phyloP scores from a whole-genome alignment of 345 rosid species.

The Brassica nigra region DNA sequence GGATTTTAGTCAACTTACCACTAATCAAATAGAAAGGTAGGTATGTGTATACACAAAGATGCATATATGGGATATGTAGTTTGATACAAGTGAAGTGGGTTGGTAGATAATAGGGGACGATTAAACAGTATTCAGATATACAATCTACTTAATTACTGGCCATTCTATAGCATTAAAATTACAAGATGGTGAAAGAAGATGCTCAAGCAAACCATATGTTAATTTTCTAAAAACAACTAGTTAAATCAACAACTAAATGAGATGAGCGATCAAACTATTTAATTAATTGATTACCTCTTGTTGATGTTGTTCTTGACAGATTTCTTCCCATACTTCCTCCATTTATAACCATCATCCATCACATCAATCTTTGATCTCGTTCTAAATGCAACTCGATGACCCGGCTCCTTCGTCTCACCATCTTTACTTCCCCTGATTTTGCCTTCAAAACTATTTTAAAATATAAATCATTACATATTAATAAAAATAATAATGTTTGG shows the following conservation, averaged over 20 bases:
- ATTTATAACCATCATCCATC: constrained; percentile 89
- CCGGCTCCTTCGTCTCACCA: constrained; percentile 43
- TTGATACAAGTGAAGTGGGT: constrained; percentile 38
- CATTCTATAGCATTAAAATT: not conserved
- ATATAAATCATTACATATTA: not conserved
- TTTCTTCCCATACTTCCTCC: constrained; percentile 96
- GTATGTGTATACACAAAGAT: not conserved
- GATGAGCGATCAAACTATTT: not conserved
- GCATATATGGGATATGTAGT: constrained; percentile 9
- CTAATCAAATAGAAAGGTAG: not conserved
- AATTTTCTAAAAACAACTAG: not conserved
- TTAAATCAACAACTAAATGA: not conserved
- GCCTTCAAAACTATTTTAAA: not conserved
- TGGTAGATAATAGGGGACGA: constrained; percentile 27
- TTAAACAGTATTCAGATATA: constrained; percentile 23
- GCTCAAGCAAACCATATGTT: not conserved
- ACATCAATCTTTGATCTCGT: constrained; percentile 77
- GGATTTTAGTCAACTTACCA: not conserved
- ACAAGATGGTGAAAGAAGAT: not conserved
- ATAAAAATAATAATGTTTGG: not conserved
- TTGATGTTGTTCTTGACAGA: constrained; percentile 80
- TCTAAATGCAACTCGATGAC: constrained; percentile 70
- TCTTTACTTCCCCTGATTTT: constrained; percentile 40
- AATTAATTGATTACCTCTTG: constrained; percentile 60
- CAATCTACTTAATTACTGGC: constrained; percentile 21